Evolutionary conservation across 495 filamentous ascomycete species (phyloP).

Genomic region (Diplogelasinospora grovesii): DNA sequence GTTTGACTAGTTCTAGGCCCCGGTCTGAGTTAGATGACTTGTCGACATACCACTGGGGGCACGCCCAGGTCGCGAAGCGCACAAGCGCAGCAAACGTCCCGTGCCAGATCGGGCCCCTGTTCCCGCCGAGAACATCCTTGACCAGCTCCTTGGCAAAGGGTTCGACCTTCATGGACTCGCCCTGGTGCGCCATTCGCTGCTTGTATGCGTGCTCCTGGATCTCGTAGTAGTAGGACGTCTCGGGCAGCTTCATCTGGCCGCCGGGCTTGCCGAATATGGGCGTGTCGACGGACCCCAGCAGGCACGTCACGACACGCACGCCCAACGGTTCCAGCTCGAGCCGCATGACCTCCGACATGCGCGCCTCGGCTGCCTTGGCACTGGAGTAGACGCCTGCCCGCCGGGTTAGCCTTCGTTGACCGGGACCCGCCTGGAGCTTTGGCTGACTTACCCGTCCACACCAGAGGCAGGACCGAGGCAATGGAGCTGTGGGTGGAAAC

Average conservation of each 20-base stretch:
- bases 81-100: neutral
- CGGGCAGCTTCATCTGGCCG: neutral
- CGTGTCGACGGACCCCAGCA: constrained; percentile 21
- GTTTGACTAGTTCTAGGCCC: neutral
- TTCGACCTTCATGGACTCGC: neutral
- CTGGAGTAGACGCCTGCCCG: constrained; percentile 41
- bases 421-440: too few relatives aligned
- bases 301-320: constrained; percentile 26
- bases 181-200: neutral
- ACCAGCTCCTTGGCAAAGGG: neutral
- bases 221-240: neutral
- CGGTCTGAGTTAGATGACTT: neutral
- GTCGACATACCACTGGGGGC: neutral
- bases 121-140: neutral
- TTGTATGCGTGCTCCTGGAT: neutral
- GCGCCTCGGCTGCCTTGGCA: constrained; percentile 43
- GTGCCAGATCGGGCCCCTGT: neutral
- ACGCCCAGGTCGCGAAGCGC: neutral
- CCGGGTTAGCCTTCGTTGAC: too few relatives aligned
- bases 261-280: neutral
- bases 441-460: constrained; percentile 1
- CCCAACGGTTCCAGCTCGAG: constrained; percentile 47
- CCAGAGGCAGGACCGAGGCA: constrained; percentile 1
- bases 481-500: constrained; percentile 45
- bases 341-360: constrained; percentile 36